phyloP scores from a whole-genome alignment of 2,329 filamentous ascomycete genomes.

The Pseudocercospora fuligena region DNA sequence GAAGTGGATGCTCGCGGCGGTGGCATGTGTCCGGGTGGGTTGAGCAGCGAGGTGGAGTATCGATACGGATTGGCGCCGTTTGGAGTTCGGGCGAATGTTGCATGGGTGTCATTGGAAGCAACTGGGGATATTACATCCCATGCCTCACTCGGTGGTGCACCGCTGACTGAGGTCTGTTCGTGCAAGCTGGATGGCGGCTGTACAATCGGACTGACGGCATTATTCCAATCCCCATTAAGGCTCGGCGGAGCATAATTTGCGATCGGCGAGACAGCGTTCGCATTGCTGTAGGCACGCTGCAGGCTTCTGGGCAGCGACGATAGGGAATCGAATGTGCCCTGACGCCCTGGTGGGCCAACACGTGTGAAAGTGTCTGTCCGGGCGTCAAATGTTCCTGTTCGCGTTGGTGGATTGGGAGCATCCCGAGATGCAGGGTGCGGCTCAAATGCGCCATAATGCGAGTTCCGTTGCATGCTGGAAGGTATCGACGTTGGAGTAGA shows the following conservation, averaged over 20 bases:
- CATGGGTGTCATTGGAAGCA: not conserved
- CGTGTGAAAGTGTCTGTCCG: slow-evolving; percentile 12
- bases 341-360: slow-evolving; percentile 14
- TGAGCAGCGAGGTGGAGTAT: slow-evolving; percentile 35
- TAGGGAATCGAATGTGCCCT: slow-evolving; percentile 24
- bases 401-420: not conserved
- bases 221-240: slow-evolving; percentile 36
- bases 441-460: not conserved
- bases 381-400: not conserved
- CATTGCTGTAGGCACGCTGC: slow-evolving; percentile 40
- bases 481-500: slow-evolving; percentile 19
- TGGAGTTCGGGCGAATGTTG: slow-evolving; percentile 18
- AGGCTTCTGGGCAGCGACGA: slow-evolving; percentile 35
- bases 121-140: slow-evolving; percentile 32
- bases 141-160: slow-evolving; percentile 28
- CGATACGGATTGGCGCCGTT: slow-evolving; percentile 22
- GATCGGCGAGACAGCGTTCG: slow-evolving; percentile 29
- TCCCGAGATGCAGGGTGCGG: not conserved
- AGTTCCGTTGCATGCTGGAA: not conserved
- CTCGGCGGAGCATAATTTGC: slow-evolving; percentile 29
- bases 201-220: slow-evolving; percentile 31
- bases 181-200: slow-evolving; percentile 13
- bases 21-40: slow-evolving; percentile 31
- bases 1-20: slow-evolving; percentile 22
- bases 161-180: slow-evolving; percentile 21